Percentiles rank a stretch among this genome's conserved stretches.
Conservation (phyloP, 768 basidiomycete genomes). For the Suillus variegatus region DNA sequence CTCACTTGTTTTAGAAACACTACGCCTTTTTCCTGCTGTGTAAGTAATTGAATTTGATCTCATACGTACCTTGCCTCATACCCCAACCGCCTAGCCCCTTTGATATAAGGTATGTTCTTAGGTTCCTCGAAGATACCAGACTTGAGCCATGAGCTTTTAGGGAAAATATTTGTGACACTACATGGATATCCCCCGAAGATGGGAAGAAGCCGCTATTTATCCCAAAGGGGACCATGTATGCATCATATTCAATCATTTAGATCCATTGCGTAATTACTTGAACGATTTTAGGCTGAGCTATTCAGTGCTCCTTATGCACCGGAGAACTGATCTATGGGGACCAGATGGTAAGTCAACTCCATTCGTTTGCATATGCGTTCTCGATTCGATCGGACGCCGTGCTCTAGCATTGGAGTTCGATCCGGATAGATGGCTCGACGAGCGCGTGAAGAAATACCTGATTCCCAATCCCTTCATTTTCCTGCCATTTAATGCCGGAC, state of each 20-base stretch:
- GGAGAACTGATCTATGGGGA: constrained; percentile 39
- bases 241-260: background rate
- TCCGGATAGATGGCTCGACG: constrained; percentile 43
- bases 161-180: constrained; percentile 24
- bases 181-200: constrained; percentile 23
- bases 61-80: background rate
- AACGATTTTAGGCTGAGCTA: constrained; percentile 24
- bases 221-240: constrained; percentile 24
- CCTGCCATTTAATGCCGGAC: constrained; percentile 44
- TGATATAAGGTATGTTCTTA: constrained; percentile 29
- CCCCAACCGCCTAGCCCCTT: constrained; percentile 27
- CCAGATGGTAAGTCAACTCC: constrained; percentile 28
- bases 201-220: constrained; percentile 31
- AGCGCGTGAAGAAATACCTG: constrained; percentile 34
- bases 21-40: constrained; percentile 36
- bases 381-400: background rate
- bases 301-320: constrained; percentile 36
- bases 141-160: constrained; percentile 11
- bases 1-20: constrained; percentile 26
- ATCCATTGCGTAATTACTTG: background rate
- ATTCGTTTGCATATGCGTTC: background rate
- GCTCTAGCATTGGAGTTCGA: constrained; percentile 33
- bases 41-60: constrained; percentile 13
- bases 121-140: background rate
- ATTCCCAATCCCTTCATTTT: constrained; percentile 43